phyloP scores from a whole-genome alignment of 768 basidiomycete species.

The Pleurotus platypus region DNA sequence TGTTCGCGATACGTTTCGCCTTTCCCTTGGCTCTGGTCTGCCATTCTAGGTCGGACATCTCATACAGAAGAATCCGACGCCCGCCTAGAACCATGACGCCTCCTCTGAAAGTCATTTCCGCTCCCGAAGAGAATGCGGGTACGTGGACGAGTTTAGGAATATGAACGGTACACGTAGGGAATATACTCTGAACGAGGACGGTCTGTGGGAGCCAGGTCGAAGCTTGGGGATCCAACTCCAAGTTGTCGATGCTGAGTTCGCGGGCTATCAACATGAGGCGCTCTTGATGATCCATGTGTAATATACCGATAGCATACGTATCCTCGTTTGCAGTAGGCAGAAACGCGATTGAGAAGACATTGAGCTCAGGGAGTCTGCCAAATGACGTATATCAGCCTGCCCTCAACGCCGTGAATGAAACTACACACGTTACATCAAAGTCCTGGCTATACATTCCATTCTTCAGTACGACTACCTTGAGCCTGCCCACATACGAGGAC shows the following conservation, averaged over 20 bases:
- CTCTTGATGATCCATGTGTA: constrained; percentile 61
- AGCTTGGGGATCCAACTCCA: constrained; percentile 46
- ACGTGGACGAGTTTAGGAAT: constrained; percentile 39
- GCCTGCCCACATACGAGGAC: constrained; percentile 65
- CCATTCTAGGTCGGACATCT: constrained; percentile 42
- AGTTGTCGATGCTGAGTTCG: constrained; percentile 44
- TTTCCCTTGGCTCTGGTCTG: constrained; percentile 55
- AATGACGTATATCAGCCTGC: constrained; percentile 8
- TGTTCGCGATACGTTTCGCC: constrained; percentile 46
- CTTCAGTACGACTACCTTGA: constrained; percentile 59
- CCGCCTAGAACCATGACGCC: constrained; percentile 73
- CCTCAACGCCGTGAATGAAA: background rate
- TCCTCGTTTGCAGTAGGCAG: constrained; percentile 37
- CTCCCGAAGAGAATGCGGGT: constrained; percentile 28
- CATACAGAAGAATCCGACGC: constrained; percentile 58
- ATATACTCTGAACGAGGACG: constrained; percentile 42
- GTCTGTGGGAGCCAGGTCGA: constrained; percentile 52
- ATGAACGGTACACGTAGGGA: constrained; percentile 39
- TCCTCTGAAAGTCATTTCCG: constrained; percentile 43
- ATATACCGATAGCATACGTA: constrained; percentile 56
- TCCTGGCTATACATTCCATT: constrained; percentile 52
- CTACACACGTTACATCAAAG: constrained; percentile 61
- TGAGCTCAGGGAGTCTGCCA: constrained; percentile 59
- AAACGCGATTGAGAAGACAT: constrained; percentile 65
- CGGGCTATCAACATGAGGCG: constrained; percentile 63